Base-by-base conservation (phyloP, 2,329 filamentous ascomycete genomes). In the Cladosporium sp. region DNA sequence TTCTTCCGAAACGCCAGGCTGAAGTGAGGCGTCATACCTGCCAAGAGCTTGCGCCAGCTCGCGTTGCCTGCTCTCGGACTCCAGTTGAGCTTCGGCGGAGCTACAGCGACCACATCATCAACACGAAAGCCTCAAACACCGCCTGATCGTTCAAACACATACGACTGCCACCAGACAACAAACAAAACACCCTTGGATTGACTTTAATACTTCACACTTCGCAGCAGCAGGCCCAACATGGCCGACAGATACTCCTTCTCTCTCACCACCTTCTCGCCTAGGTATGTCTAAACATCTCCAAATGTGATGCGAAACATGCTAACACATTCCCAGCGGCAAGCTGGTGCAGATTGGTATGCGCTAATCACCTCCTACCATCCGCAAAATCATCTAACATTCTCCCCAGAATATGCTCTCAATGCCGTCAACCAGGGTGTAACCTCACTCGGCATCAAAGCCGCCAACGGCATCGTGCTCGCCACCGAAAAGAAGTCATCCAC, bases 401-500 rank as follows among this genome's bases (percentile, higher is more conserved):
- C 35, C 22, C 22, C 68, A 99, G 94, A 99, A 82, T 99, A 99
- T 89, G 94, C 94, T 66, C 82, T 99, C 74, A 97, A 97, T 75
- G 94, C 94, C 62, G 94, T 99, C 75, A 99, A 99, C 80, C 93
- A 97, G 80, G 94, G 94, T 77, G 94, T 99, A 67, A 99, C 94
- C 66, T 93, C 94, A 66, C 86, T 99, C 60, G 94, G 94, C 69
- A 99, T 99, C 80, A 99, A 99, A 86, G 94, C 94, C 68, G 97
- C 94, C 67, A 99, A 99, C 78, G 94, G 94, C 69, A 96, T 99
- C 73, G 94, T 99, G 64, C 90, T 99, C 64, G 94, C 94, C 62
- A 99, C 94, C 64, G 94, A 99, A 80, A 99, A 99, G 86, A 99
- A 99, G 79, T 97, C 93, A 44, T 97, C 93, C 36, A 97, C 94